Evolutionary conservation across 306 rosid species (phyloP).

Genomic region (Cicer cuneatum): DNA sequence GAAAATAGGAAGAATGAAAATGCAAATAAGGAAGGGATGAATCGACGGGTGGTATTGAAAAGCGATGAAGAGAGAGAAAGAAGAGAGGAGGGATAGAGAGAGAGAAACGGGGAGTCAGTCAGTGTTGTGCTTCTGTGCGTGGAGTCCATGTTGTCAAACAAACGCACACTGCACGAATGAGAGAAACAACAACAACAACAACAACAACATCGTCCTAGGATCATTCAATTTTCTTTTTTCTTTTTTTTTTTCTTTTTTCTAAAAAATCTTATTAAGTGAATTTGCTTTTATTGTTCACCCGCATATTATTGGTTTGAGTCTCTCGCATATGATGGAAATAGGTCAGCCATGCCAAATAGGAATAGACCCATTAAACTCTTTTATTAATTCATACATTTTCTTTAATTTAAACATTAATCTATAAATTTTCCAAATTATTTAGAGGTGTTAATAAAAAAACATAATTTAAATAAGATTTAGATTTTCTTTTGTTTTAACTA

Average conservation of each 20-base stretch:
- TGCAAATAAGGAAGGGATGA: not conserved
- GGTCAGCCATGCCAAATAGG: too few species aligned
- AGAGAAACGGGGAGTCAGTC: conserved; percentile 46
- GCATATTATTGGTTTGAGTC: too few species aligned
- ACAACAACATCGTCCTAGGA: conserved; percentile 31
- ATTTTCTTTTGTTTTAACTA: too few species aligned
- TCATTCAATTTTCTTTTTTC: not conserved
- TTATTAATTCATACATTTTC: too few species aligned
- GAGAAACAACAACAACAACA: conserved; percentile 34
- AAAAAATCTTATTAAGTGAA: not conserved
- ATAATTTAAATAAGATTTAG: too few species aligned
- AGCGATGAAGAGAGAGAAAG: not conserved
- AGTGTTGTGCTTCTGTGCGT: conserved; percentile 41
- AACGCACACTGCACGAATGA: not conserved
- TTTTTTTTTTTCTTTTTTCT: not conserved
- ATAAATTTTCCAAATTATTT: too few species aligned
- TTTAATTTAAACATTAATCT: too few species aligned
- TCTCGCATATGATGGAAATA: too few species aligned
- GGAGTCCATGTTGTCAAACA: conserved; percentile 50
- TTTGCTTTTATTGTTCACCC: too few species aligned
- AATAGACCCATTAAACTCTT: too few species aligned
- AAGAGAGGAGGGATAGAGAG: conserved; percentile 27
- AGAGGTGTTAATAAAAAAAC: too few species aligned
- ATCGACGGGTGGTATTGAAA: not conserved
- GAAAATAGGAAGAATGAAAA: not conserved